Conservation (phyloP, 2,329 filamentous ascomycete species). For the Xenoacremonium recifei region DNA sequence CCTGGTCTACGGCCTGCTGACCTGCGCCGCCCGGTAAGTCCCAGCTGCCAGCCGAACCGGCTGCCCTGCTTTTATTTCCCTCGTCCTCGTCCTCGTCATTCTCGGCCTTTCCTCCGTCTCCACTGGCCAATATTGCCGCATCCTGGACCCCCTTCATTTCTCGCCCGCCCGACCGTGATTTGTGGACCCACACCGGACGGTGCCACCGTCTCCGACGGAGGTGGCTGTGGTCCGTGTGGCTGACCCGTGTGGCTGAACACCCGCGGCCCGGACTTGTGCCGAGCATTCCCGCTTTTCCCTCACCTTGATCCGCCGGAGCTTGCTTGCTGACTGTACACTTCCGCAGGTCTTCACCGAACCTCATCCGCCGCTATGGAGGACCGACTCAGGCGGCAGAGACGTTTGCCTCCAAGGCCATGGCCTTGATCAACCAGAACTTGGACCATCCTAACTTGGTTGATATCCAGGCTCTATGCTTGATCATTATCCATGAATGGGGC, state of each 20-base stretch:
- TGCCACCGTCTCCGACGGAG: constrained; percentile 18
- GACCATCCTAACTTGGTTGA: constrained; percentile 60
- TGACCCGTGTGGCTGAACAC: no score
- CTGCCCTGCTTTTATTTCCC: constrained; percentile 13
- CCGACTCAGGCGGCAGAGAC: constrained; percentile 56
- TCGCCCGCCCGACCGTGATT: constrained; percentile 18
- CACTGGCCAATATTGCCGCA: constrained; percentile 19
- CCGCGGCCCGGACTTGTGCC: constrained; percentile 20
- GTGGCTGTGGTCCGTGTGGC: constrained; percentile 1
- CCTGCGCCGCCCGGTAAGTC: constrained; percentile 56
- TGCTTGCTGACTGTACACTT: constrained; percentile 11
- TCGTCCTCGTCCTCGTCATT: constrained; percentile 2
- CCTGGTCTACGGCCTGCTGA: constrained; percentile 57
- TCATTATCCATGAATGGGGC: constrained; percentile 64
- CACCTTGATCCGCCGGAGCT: neutral
- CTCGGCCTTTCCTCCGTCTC: no score
- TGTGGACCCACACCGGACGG: constrained; percentile 26
- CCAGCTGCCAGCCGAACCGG: constrained; percentile 17
- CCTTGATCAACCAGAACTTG: constrained; percentile 55
- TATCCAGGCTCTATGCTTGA: constrained; percentile 59
- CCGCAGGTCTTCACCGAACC: constrained; percentile 55
- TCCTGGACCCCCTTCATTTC: constrained; percentile 13
- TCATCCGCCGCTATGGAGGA: constrained; percentile 59
- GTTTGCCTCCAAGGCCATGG: constrained; percentile 57
- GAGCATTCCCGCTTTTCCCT: constrained; percentile 15